Evolutionary conservation across 1,284 basidiomycete genomes (phyloP), one percentile per base, ranked within the genome.

Genomic region (Bondarzewia mesenterica): DNA sequence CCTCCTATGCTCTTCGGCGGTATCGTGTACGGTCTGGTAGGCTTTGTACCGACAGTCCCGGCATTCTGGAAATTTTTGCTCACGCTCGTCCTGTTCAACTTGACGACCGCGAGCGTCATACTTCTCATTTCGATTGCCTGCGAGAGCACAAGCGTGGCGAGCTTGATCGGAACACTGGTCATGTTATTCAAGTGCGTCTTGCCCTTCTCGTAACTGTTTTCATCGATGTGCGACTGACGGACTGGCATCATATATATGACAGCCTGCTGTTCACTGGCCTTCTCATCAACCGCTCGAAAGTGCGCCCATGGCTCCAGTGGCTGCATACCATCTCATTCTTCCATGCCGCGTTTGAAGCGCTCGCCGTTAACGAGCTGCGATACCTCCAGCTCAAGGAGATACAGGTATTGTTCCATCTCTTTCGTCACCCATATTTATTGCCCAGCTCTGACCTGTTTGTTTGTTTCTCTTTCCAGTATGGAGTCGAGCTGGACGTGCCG

Each of bases 51-150:
- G 1, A 86, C 83, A 5, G 85, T 97, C 4, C 72, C 80, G 0
- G 82, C 80, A 15, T 98, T 97, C 73, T 98, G 95, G 94, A 96
- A 96, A 69, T 98, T 98, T 72, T 85, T 97, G 69, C 81, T 99
- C 55, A 88, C 85, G 2, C 77, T 98, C 25, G 91, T 99, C 10
- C 67, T 97, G 38, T 98, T 98, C 81, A 98, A 97, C 68, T 70
- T 98, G 50, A 88, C 93, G 0, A 93, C 94, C 1, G 91, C 92
- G 18, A 90, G 86, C 58, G 87, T 94, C 41, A 88, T 98, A 35
- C 72, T 99, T 6, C 80, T 93, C 65, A 75, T 99, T 39, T 93
- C 89, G 8, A 89, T 98, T 48, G 82, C 90, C 0, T 86, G 96
- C 56, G 77, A 81, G 37, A 93, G 85, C 63, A 82, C 82, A 12